phyloP scores from a whole-genome alignment of 768 basidiomycete genomes.

The Suillus brevipes region DNA sequence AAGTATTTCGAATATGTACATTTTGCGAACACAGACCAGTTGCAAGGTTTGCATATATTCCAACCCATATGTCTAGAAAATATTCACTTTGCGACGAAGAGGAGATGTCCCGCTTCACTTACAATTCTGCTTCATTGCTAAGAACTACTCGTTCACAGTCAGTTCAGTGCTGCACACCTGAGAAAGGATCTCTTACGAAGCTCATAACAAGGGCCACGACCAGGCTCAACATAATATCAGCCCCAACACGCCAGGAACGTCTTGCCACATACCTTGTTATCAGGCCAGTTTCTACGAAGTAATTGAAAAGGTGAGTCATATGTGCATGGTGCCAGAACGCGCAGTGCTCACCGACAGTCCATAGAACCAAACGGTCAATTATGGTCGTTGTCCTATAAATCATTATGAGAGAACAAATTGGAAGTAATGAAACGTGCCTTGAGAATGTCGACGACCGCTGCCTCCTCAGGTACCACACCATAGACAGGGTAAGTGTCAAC shows the following conservation, averaged over 20 bases:
- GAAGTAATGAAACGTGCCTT: neutral
- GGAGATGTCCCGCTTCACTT: neutral
- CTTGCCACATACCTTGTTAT: constrained; percentile 1
- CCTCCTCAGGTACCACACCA: constrained; percentile 4
- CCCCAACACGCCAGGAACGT: neutral
- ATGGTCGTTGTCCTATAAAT: neutral
- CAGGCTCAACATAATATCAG: neutral
- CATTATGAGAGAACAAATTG: neutral
- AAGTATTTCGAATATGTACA: neutral
- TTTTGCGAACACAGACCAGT: neutral
- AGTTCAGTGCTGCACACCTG: neutral
- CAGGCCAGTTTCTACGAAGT: constrained; percentile 5
- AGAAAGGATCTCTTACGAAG: constrained; percentile 1
- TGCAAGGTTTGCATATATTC: neutral
- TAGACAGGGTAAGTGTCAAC: neutral
- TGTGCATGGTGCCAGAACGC: neutral
- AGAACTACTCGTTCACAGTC: neutral
- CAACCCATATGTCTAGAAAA: constrained; percentile 6
- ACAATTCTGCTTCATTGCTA: constrained; percentile 7
- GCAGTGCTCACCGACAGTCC: constrained; percentile 6
- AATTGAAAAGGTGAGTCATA: neutral
- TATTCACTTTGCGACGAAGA: neutral
- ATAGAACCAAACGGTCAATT: constrained; percentile 2
- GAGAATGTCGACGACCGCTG: neutral
- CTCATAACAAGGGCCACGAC: neutral